Base-by-base conservation (phyloP, 2,329 filamentous ascomycete genomes). In the Colletotrichum sp. region DNA sequence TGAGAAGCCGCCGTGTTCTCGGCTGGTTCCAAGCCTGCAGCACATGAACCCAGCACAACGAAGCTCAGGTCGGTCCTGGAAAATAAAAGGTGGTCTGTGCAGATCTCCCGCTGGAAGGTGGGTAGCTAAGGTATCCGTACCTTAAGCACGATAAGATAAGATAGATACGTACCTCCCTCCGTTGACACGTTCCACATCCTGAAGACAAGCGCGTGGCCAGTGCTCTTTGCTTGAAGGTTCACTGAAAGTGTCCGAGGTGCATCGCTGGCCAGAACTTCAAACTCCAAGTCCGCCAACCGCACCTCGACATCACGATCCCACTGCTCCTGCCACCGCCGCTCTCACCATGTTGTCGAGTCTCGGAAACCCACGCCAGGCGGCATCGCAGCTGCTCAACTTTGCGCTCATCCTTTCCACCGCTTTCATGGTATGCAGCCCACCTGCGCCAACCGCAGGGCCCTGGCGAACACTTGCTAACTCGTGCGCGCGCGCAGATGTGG, bases 361-460 rank as follows among this genome's bases (percentile, higher is more conserved):
- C 78, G 87, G 89, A 75, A 96, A 95, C 85, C 94, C 95, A 79
- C 94, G 96, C 85, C 95, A 98, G 84, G 90, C 94, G 71, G 93
- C 95, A 80, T 90, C 92, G 65, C 95, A 98, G 88, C 85, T 96
- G 79, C 92, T 98, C 82, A 98, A 98, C 87, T 98, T 98, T 84
- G 95, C 93, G 72, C 92, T 98, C 78, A 95, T 98, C 77, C 91
- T 98, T 67, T 96, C 94, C 12, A 97, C 95, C 2, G 96, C 96
- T 2, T 98, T 98, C 83, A 98, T 98, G 96, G 92, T 92, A 80
- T 77, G 88, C 65, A 52, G 4, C 30, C 28, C 24, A 34, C 58
- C 38, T 12, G 18, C 26, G 26, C n/a, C 18, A 12, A 9, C 12
- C 4, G 30, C 30, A 18, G 18, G 21, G 28, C 61, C 24, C 24